phyloP scores from a whole-genome alignment of 2,329 filamentous ascomycete genomes.

The Ascosphaera apis region DNA sequence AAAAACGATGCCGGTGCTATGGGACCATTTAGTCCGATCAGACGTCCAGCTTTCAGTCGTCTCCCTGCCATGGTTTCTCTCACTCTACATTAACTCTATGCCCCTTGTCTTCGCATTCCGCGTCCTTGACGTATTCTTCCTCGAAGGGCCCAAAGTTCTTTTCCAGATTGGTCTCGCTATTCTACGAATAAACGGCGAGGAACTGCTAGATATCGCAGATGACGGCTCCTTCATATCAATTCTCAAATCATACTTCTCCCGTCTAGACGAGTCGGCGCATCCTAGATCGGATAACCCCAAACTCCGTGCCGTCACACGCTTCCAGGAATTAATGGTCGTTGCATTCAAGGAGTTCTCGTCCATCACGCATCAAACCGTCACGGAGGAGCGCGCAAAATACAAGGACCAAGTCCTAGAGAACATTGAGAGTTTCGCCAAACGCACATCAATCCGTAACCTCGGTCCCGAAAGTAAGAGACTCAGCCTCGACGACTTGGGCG shows the following conservation, averaged over 20 bases:
- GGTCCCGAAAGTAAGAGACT: slow-evolving; percentile 89
- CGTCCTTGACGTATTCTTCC: slow-evolving; percentile 91
- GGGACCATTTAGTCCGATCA: slow-evolving; percentile 92
- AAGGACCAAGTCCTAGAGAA: slow-evolving; percentile 86
- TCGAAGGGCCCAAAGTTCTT: slow-evolving; percentile 89
- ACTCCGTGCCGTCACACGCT: slow-evolving; percentile 75
- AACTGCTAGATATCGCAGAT: slow-evolving; percentile 75
- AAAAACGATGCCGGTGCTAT: slow-evolving; percentile 93
- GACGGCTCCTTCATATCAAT: slow-evolving; percentile 95
- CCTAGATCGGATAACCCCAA: slow-evolving; percentile 91
- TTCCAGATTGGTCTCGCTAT: slow-evolving; percentile 98
- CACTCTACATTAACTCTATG: slow-evolving; percentile 98
- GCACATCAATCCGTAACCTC: slow-evolving; percentile 85
- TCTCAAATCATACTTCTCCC: slow-evolving; percentile 80
- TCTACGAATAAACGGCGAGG: slow-evolving; percentile 86
- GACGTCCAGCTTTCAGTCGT: slow-evolving; percentile 96
- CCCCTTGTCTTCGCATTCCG: slow-evolving; percentile 91
- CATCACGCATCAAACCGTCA: slow-evolving; percentile 82
- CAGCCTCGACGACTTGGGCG: slow-evolving; percentile 62
- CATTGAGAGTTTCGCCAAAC: slow-evolving; percentile 92
- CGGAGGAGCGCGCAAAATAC: slow-evolving; percentile 71
- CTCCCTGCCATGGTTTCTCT: slow-evolving; percentile 92
- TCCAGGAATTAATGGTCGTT: slow-evolving; percentile 97
- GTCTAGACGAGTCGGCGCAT: slow-evolving; percentile 85
- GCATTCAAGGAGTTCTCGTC: slow-evolving; percentile 95